A percentile compares a stretch with the other conserved stretches of the same genome.
phyloP scores from a whole-genome alignment of 805 yeast genomes.

The Barnettozyma pratensis region DNA sequence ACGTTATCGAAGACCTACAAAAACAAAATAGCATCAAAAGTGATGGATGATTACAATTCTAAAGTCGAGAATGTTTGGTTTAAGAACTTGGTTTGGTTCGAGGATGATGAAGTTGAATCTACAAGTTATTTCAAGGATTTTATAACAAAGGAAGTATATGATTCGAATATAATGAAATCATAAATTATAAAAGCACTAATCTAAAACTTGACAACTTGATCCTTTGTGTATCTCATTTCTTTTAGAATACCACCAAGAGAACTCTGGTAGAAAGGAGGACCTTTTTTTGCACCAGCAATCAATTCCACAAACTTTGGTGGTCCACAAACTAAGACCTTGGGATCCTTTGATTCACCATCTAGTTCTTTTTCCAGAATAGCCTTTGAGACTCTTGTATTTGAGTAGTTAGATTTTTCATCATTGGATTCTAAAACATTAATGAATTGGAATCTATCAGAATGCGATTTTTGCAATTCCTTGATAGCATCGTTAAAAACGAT shows the following conservation, averaged over 20 bases:
- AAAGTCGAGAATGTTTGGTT: too few species aligned
- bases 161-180: background rate
- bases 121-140: slow-evolving; percentile 1
- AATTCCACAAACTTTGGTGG: slow-evolving; percentile 1
- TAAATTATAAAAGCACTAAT: too few species aligned
- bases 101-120: background rate
- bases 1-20: too few species aligned
- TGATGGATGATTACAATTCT: too few species aligned
- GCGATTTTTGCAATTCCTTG: background rate
- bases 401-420: background rate
- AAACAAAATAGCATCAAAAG: too few species aligned
- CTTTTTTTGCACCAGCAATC: background rate
- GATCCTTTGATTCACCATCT: background rate
- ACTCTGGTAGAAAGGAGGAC: slow-evolving; percentile 1
- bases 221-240: background rate
- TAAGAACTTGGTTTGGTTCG: background rate
- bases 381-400: background rate
- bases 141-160: background rate
- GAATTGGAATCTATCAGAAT: background rate
- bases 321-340: background rate
- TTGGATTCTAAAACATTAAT: background rate
- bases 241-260: background rate
- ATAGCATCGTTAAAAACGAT: background rate
- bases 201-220: background rate
- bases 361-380: background rate